These are phyloP conservation scores for Neurospora tetraspora DNA, from an alignment of 495 filamentous ascomycete genomes.

Conservation along the genomic window DNA sequence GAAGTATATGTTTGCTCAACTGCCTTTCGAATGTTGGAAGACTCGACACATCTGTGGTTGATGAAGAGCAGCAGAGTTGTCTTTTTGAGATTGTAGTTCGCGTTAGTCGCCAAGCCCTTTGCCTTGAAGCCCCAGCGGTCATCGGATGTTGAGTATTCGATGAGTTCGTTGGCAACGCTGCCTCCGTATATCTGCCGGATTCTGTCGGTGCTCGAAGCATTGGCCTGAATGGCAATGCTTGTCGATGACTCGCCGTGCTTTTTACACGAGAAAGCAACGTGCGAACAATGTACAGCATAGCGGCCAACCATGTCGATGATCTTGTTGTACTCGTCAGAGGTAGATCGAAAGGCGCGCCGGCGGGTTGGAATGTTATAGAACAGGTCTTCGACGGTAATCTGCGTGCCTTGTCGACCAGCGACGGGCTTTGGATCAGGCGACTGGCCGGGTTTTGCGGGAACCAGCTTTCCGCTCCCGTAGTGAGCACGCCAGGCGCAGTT, in stretches of 20 bases:
- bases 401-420: constrained; percentile 88
- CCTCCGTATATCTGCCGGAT: constrained; percentile 87
- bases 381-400: constrained; percentile 94
- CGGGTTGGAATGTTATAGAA: constrained; percentile 94
- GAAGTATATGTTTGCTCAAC: constrained; percentile 83
- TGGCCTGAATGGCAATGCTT: constrained; percentile 66
- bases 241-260: constrained; percentile 83
- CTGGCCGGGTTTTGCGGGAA: constrained; percentile 85
- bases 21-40: constrained; percentile 76
- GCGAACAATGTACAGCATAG: constrained; percentile 88
- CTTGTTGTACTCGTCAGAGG: constrained; percentile 94
- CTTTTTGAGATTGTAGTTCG: constrained; percentile 91
- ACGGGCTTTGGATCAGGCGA: constrained; percentile 77
- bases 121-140: constrained; percentile 74
- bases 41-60: constrained; percentile 96
- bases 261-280: constrained; percentile 91
- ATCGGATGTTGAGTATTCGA: constrained; percentile 64
- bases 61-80: constrained; percentile 89
- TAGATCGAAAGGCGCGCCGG: constrained; percentile 78
- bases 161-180: constrained; percentile 78
- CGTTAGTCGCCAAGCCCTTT: constrained; percentile 77
- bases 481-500: constrained; percentile 81
- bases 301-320: constrained; percentile 91
- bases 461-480: constrained; percentile 76
- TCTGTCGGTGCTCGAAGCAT: constrained; percentile 63